These are phyloP conservation scores for Puccinellia tenuiflora DNA, from an alignment of 176 grass and related monocot species.

Conservation along the genomic window DNA sequence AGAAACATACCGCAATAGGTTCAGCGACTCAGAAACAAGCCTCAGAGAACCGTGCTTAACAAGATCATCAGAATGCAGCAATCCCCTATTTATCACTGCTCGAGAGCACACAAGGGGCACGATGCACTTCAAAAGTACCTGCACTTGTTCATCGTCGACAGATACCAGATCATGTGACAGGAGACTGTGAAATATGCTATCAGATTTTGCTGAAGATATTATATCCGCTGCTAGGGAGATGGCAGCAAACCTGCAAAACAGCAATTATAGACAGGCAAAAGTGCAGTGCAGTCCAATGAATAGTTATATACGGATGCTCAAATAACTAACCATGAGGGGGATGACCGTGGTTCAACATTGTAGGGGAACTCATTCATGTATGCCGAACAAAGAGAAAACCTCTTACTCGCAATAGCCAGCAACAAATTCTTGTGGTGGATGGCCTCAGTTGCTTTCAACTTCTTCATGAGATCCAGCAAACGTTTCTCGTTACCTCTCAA, in stretches of 20 bases:
- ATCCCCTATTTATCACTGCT: conserved; percentile 75
- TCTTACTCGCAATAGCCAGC: conserved; percentile 61
- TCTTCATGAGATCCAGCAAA: conserved; percentile 83
- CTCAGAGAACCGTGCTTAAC: conserved; percentile 83
- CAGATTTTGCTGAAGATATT: conserved; percentile 55
- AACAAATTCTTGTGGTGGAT: conserved; percentile 63
- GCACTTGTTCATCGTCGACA: conserved; percentile 52
- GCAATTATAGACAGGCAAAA: conserved; percentile 31
- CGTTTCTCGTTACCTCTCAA: conserved; percentile 87
- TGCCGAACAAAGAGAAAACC: conserved; percentile 60
- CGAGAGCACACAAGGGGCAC: conserved; percentile 61
- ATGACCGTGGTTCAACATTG: conserved; percentile 55
- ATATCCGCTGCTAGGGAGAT: conserved; percentile 77
- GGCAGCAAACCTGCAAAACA: conserved; percentile 62
- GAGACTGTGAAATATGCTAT: conserved; percentile 38
- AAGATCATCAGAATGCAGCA: conserved; percentile 80
- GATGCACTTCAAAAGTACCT: conserved; percentile 68
- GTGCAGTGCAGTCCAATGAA: conserved; percentile 13
- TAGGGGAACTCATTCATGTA: conserved; percentile 88
- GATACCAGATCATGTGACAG: conserved; percentile 37
- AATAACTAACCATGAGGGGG: conserved; percentile 68
- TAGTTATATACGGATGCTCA: not conserved
- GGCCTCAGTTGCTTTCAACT: conserved; percentile 66
- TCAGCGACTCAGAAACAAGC: conserved; percentile 72
- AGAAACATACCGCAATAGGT: conserved; percentile 47